Base-by-base conservation (phyloP, 2,329 filamentous ascomycete species). In the Blastomyces emzantsi region DNA sequence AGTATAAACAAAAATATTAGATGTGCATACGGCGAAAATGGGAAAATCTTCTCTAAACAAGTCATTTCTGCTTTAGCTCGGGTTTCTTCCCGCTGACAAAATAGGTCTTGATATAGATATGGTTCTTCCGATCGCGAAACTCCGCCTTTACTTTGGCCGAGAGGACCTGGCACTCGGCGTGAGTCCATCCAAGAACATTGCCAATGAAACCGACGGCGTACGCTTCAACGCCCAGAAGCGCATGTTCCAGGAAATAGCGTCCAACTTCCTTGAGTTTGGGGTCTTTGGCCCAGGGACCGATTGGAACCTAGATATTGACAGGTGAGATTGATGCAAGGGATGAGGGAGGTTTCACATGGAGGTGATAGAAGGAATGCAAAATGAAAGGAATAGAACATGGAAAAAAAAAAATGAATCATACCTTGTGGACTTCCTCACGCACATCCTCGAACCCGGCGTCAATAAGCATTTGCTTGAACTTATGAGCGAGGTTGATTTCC, bases 201-300 rank as follows among this genome's bases (percentile, higher is more conserved):
- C 70, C 74, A 62, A 72, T 71, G n/a, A 73, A 64, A 8, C 69
- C 65, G 64, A 72, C 62, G 17, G 69, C 69, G 36, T 71, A 69
- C 0, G 69, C 67, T 39, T 68, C 64, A 17, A 73, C 63, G 30
- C 67, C 68, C 57, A 72, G 67, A 28, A 64, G 64, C 45, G 70
- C 64, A 36, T 70, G 65, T 17, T 67, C 58, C 45, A 65, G 66
- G 17, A 69, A 60, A 36, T 67, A 71, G 45, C 67, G 63, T 13
- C 81, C 82, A 1, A 84, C 67, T 61, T 82, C 76, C 69, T 83
- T 84, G 61, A 79, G 75, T 36, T 76, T 74, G 5, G 74, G 73
- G 47, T 81, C 78, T 57, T 76, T 78, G 0, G 81, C 79, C 73
- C 73, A 75, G 3, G 69, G 64, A 1, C 73, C 73, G 19, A 75